Evolutionary conservation across 1,284 basidiomycete genomes (phyloP), one percentile per base, ranked within the genome.

Genomic region (Veloporphyrellus conicus): DNA sequence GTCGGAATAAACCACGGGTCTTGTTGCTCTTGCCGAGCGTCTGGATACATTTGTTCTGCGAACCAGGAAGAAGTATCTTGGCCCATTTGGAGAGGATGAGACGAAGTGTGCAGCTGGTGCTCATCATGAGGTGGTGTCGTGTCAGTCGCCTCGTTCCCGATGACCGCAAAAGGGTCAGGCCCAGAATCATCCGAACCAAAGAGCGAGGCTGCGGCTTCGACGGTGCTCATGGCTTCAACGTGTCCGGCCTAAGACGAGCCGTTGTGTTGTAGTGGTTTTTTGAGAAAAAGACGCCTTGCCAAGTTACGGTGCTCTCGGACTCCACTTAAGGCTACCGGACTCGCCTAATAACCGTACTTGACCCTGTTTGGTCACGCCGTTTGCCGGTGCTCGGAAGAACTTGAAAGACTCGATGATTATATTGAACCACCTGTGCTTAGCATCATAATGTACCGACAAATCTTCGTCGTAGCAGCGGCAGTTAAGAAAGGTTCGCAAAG

Each of bases 181-280:
- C 71, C 70, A 47, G 77, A 60, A 62, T 87, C 76, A 22, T 79
- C 76, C 37, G 76, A 68, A 45, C 80, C 83, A 70, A 90, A 90
- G 37, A 89, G 80, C 48, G 84, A 80, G 46, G 87, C 84, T 41
- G 87, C 87, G 57, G 84, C 80, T 73, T 87, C 85, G 48, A 83
- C 78, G 49, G 75, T 71, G 64, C 72, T 76, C 81, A 84, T 85
- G 55, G 60, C 47, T 66, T 53, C 63, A 66, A 52, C 67, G 67
- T 69, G 66, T 62, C 43, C 41, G 41, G 43, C 31, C 45, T 37
- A 46, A 45, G 35, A 45, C 3, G 41, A 54, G 35, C 44, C 18
- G 50, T 32, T 33, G 47, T 25, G 47, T 41, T 27, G 48, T 43
- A 35, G 37, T 54, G 51, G 47, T 49, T 59, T 65, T 54, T 59